Evolutionary conservation across 129 eudicot species (phyloP).

Genomic region (Tagetes erecta): DNA sequence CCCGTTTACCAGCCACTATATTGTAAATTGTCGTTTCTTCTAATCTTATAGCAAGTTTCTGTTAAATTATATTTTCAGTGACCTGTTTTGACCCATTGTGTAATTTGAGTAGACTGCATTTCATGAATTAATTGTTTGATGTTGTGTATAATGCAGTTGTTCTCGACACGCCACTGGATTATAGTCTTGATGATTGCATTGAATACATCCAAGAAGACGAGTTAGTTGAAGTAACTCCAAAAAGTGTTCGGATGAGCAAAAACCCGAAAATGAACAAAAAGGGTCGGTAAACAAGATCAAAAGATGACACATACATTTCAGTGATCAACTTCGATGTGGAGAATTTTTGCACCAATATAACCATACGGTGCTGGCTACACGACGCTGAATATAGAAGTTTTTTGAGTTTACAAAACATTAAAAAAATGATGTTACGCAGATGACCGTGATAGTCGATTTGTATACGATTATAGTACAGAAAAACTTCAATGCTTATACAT

Average conservation of each 20-base stretch:
- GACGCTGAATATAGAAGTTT: conserved; percentile 24
- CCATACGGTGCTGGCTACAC: neutral
- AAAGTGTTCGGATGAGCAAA: conserved; percentile 69
- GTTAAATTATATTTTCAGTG: neutral
- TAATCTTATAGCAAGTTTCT: neutral
- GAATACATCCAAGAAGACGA: conserved; percentile 98
- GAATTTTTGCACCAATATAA: conserved; percentile 12
- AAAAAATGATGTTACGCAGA: neutral
- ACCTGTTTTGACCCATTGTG: neutral
- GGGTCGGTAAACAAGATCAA: conserved; percentile 33
- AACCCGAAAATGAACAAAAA: conserved; percentile 77
- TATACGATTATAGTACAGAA: neutral
- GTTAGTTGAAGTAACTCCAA: conserved; percentile 78
- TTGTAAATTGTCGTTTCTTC: no score
- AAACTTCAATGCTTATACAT: neutral
- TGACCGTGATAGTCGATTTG: neutral
- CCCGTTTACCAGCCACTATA: no score
- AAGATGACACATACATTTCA: neutral
- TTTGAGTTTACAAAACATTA: conserved; percentile 20
- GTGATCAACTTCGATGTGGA: conserved; percentile 15
- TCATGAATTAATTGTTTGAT: neutral
- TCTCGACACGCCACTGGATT: conserved; percentile 79
- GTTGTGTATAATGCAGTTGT: conserved; percentile 54
- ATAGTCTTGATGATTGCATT: conserved; percentile 93
- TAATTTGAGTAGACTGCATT: neutral